phyloP scores from a whole-genome alignment of 2,329 filamentous ascomycete genomes.

The Cladobotryum mycophilum region DNA sequence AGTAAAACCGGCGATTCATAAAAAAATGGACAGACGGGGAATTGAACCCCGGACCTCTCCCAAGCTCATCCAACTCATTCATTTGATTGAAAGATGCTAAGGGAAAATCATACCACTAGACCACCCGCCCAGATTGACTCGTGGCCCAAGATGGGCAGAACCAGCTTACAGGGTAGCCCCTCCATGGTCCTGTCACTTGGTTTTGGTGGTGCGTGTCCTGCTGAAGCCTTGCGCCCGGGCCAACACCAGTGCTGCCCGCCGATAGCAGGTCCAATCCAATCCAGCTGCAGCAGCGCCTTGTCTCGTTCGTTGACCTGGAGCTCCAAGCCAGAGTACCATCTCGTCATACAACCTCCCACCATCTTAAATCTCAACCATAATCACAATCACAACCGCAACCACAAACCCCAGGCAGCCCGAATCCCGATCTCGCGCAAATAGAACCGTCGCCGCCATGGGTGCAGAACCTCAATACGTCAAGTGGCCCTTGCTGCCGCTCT shows the following conservation, averaged over 20 bases:
- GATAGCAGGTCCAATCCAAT: neutral
- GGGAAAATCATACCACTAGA: constrained; percentile 1
- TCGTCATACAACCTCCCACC: neutral
- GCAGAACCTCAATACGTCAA: constrained; percentile 81
- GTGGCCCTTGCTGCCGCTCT: constrained; percentile 73
- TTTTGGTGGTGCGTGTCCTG: constrained; percentile 12
- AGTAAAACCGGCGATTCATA: too few species aligned
- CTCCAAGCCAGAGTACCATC: constrained; percentile 7
- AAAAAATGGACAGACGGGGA: constrained; percentile 10
- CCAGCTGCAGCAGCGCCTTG: constrained; percentile 5
- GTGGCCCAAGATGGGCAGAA: too few species aligned
- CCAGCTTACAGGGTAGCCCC: too few species aligned
- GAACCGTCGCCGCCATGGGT: constrained; percentile 50
- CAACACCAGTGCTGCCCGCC: constrained; percentile 4
- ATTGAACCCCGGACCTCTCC: constrained; percentile 11
- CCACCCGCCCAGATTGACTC: neutral
- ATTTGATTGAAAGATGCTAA: neutral
- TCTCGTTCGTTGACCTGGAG: constrained; percentile 3
- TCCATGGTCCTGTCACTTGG: too few species aligned
- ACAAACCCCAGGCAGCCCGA: neutral
- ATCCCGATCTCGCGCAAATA: neutral
- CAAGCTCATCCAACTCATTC: neutral
- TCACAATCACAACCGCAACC: neutral
- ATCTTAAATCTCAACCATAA: neutral
- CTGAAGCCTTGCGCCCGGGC: constrained; percentile 13